Evolutionary conservation across 2,329 filamentous ascomycete species (phyloP), one percentile per base, ranked within the genome.

Genomic region (Amesomyces nigricolor): DNA sequence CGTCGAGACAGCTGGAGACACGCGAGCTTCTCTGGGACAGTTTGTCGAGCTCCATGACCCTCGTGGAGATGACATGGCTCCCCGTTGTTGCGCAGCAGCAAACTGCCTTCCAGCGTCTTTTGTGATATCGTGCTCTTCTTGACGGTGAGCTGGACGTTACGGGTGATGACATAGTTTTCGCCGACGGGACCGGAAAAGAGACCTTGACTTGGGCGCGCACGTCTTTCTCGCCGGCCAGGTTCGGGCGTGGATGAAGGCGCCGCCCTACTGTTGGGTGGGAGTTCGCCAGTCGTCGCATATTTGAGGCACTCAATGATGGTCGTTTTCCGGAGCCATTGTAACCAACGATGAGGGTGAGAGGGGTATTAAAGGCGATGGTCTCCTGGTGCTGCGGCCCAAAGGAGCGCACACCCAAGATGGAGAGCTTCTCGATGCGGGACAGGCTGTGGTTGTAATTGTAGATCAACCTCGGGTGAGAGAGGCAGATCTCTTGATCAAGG

Each of bases 251-350:
- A 99, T 90, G 70, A 97, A 99, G 48, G 92, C 91, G 32, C 91
- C 91, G 29, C 88, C 87, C 63, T 86, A 75, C 86, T 91, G 75
- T 96, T 96, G 32, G 94, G 90, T 1, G 94, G 94, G 47, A 95
- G 81, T 66, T 95, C 88, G 54, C 94, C 95, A 7, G 91, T 96
- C 16, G 95, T 96, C 51, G 89, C 91, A 83, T 96, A 99, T 69
- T 96, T 96, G 67, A 99, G 87, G 70, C 91, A 95, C 72, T 99
- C 94, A 72, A 99, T 99, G 68, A 99, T 96, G 56, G 94, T 97
- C 63, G 67, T 46, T 99, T 99, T 59, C 94, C 1, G 92, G 32
- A 97, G 53, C 94, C 94, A 75, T 99, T 99, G 72, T 91, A 89
- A 56, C 94, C 94, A 56, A 99, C 95, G 63, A 99, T 99, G 59